A percentile compares a stretch with the other conserved stretches of the same genome.
Conservation (phyloP, 305 asterid species). For the Fraxinus latifolia region DNA sequence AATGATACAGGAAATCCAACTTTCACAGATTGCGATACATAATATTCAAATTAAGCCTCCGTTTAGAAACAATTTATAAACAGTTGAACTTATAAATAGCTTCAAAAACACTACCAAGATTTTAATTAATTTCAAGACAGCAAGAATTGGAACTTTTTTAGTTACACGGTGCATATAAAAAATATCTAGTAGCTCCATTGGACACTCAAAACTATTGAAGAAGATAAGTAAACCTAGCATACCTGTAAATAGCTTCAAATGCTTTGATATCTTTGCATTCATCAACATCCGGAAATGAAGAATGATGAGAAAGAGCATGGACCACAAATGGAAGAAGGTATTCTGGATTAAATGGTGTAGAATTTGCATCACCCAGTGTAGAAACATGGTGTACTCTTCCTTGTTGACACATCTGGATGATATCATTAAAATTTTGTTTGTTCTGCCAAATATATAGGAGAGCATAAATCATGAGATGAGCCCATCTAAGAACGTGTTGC, state of each 20-base stretch:
- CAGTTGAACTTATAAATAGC: neutral
- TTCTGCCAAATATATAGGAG: conserved; percentile 54
- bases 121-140: conserved; percentile 10
- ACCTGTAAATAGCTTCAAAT: conserved; percentile 90
- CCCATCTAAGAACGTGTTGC: neutral
- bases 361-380: conserved; percentile 53
- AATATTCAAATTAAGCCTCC: neutral
- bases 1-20: neutral
- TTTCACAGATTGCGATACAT: neutral
- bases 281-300: conserved; percentile 72
- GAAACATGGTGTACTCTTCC: conserved; percentile 68
- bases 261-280: conserved; percentile 77
- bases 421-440: conserved; percentile 70
- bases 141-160: conserved; percentile 2
- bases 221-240: conserved; percentile 30
- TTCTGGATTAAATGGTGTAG: conserved; percentile 69
- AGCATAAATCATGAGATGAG: conserved; percentile 4
- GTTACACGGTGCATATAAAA: conserved; percentile 24
- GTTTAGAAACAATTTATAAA: neutral
- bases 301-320: conserved; percentile 89
- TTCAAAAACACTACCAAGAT: neutral
- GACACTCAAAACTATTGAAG: neutral
- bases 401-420: conserved; percentile 87
- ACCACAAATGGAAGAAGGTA: conserved; percentile 74
- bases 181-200: conserved; percentile 14